Evolutionary conservation across 1,284 basidiomycete genomes (phyloP), one percentile per base, ranked within the genome.

Genomic region (Stereum hirsutum): DNA sequence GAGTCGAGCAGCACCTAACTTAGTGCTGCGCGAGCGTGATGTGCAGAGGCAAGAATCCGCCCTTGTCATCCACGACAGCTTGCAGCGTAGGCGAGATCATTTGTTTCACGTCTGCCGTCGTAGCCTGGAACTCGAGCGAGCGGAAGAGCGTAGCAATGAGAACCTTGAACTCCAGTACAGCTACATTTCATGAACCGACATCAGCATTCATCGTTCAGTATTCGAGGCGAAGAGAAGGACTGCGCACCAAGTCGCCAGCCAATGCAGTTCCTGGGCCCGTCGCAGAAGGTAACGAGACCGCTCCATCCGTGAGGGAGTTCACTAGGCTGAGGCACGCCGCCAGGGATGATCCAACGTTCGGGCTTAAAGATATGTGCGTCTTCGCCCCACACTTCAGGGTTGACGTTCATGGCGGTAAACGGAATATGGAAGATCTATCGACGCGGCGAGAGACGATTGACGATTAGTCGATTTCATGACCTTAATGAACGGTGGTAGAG

Each of bases 111-210:
- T 43, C 46, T 31, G 54, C 61, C 10, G 55, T 57, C n/a, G 62
- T 62, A 43, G 62, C 58, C 35, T 52, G 49, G 53, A 69, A 65
- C 49, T 62, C 61, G 37, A 69, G 51, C 31, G 52, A 52, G 30
- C 62, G 56, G 17, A 69, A 47, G 27, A 69, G 53, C 24, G 58
- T 59, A 23, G 61, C 62, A 24, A 68, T 51, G 26, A 67, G 58
- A n/a, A 64, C 58, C 55, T 69, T 69, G 54, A 63, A 55, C 52
- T 68, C 63, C 39, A 64, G 56, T 11, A 66, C 46, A 34, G 63
- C 64, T 64, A 43, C n/a, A n/a, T n/a, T n/a, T n/a, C n/a, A n/a
- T n/a, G n/a, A n/a, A n/a, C n/a, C n/a, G n/a, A n/a, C n/a, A n/a
- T n/a, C n/a, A n/a, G n/a, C n/a, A n/a, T n/a, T n/a, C n/a, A n/a